Evolutionary conservation across 371 early-diverging fungal species (phyloP).

Genomic region (Apophysomyces ossiformis): DNA sequence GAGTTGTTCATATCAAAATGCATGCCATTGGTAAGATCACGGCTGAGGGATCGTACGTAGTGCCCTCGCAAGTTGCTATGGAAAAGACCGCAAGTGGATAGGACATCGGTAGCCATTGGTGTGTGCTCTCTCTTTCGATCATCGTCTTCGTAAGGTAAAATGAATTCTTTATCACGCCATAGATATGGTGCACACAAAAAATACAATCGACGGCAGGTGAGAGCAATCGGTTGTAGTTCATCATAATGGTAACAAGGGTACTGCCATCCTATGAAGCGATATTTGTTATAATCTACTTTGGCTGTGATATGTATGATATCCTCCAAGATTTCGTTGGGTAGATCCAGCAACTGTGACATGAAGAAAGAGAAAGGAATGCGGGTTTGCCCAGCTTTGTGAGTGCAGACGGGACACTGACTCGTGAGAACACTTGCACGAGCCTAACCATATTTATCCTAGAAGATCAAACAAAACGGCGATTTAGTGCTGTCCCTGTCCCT

Average conservation of each 20-base stretch:
- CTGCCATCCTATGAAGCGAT: slow-evolving; percentile 43
- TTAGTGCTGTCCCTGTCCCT: not conserved
- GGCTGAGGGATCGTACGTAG: slow-evolving; percentile 46
- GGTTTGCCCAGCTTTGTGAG: too few species aligned
- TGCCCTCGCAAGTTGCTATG: slow-evolving; percentile 32
- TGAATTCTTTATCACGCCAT: slow-evolving; percentile 56
- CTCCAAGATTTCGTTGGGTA: slow-evolving; percentile 48
- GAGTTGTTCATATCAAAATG: slow-evolving; percentile 48
- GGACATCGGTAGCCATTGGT: slow-evolving; percentile 45
- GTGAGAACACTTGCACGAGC: slow-evolving; percentile 4
- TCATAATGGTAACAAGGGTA: slow-evolving; percentile 44
- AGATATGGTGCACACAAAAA: slow-evolving; percentile 43
- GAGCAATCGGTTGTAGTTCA: slow-evolving; percentile 39
- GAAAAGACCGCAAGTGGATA: slow-evolving; percentile 31
- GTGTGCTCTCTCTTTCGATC: slow-evolving; percentile 20
- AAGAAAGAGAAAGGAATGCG: not conserved
- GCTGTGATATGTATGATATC: slow-evolving; percentile 34
- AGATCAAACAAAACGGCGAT: not conserved
- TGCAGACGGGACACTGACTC: not conserved
- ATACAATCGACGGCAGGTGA: slow-evolving; percentile 42
- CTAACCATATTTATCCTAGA: slow-evolving; percentile 1
- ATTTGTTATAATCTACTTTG: slow-evolving; percentile 17
- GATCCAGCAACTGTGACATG: slow-evolving; percentile 22
- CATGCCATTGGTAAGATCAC: slow-evolving; percentile 42
- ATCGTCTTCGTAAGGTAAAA: slow-evolving; percentile 45